phyloP scores from a whole-genome alignment of 2,329 filamentous ascomycete species.

The Colletotrichum tabaci region DNA sequence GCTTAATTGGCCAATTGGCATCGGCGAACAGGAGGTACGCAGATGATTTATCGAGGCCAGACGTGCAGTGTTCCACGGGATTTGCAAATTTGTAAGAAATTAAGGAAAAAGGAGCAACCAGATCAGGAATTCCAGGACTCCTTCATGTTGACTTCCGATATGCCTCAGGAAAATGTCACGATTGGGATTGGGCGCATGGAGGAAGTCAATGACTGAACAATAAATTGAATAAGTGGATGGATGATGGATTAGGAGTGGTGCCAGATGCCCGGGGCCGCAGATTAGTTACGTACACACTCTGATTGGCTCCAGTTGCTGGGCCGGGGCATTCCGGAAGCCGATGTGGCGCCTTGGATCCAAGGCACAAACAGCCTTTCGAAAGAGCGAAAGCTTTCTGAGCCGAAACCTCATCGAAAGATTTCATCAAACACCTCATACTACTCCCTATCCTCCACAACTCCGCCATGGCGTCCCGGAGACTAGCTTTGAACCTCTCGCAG shows the following conservation, averaged over 20 bases:
- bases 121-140: background rate
- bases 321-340: slow-evolving; percentile 57
- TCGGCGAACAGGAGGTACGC: slow-evolving; percentile 1
- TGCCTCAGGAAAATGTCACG: background rate
- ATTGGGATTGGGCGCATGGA: background rate
- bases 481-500: slow-evolving; percentile 94
- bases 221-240: slow-evolving; percentile 14
- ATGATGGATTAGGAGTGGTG: slow-evolving; percentile 18
- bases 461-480: slow-evolving; percentile 95
- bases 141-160: too few species aligned
- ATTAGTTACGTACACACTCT: slow-evolving; percentile 42
- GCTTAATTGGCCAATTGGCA: slow-evolving; percentile 43
- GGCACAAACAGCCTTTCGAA: slow-evolving; percentile 59
- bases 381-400: slow-evolving; percentile 60
- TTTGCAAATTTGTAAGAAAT: background rate
- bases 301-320: slow-evolving; percentile 52
- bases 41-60: slow-evolving; percentile 10
- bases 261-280: slow-evolving; percentile 5
- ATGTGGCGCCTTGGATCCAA: slow-evolving; percentile 56
- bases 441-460: slow-evolving; percentile 65
- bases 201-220: slow-evolving; percentile 13
- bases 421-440: slow-evolving; percentile 71
- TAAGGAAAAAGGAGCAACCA: background rate
- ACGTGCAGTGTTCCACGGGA: background rate
- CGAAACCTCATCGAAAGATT: slow-evolving; percentile 59